A percentile compares a stretch with the other conserved stretches of the same genome.
phyloP scores from a whole-genome alignment of 306 rosid genomes.

The Fagus sylvatica region DNA sequence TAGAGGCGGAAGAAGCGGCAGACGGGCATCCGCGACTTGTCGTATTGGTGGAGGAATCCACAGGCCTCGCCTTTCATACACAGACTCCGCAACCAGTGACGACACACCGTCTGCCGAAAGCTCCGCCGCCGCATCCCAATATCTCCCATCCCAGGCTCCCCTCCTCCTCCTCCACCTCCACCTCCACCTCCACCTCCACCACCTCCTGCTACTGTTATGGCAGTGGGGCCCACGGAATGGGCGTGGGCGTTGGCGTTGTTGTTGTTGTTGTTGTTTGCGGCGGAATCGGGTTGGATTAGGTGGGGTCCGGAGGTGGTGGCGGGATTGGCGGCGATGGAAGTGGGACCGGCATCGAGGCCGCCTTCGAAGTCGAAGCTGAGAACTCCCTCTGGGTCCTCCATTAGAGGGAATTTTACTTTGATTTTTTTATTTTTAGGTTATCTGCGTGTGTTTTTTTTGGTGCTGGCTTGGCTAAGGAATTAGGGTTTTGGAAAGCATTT shows the following conservation, averaged over 20 bases:
- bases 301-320: constrained; percentile 44
- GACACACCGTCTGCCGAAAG: constrained; percentile 96
- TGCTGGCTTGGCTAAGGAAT: neutral
- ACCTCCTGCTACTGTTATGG: neutral
- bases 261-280: constrained; percentile 7
- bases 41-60: constrained; percentile 95
- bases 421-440: neutral
- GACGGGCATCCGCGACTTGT: constrained; percentile 95
- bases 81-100: constrained; percentile 94
- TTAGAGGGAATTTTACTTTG: constrained; percentile 31
- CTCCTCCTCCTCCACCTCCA: neutral
- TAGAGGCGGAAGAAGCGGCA: constrained; percentile 85
- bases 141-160: constrained; percentile 23
- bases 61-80: constrained; percentile 99
- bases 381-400: constrained; percentile 98
- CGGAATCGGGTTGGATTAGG: constrained; percentile 42
- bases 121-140: constrained; percentile 58
- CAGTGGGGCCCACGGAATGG: constrained; percentile 9
- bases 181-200: constrained; percentile 4
- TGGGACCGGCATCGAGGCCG: constrained; percentile 62
- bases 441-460: neutral
- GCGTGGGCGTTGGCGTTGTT: constrained; percentile 14
- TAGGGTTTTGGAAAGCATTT: constrained; percentile 28
- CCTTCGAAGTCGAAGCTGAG: constrained; percentile 99
- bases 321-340: constrained; percentile 33